Percentiles rank a stretch among this genome's conserved stretches.
These are phyloP conservation scores for Aureobasidium musti DNA, from an alignment of 2,329 filamentous ascomycete species.

Conservation along the genomic window DNA sequence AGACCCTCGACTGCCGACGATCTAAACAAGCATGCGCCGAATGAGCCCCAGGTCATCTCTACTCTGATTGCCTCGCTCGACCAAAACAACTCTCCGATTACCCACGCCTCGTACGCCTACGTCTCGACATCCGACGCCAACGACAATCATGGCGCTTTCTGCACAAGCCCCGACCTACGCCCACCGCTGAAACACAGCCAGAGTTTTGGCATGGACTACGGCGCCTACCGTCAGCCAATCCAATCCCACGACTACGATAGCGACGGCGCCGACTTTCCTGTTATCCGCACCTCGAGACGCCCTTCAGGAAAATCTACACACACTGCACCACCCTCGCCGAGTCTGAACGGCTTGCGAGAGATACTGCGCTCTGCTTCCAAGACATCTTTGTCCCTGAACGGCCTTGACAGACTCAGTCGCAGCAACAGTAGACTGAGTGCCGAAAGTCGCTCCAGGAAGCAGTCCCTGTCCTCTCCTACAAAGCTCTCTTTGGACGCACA, in stretches of 20 bases:
- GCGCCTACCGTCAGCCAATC: slow-evolving; percentile 51
- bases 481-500: slow-evolving; percentile 33
- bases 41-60: slow-evolving; percentile 60
- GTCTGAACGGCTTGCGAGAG: slow-evolving; percentile 56
- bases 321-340: slow-evolving; percentile 58
- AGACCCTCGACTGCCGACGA: slow-evolving; percentile 39
- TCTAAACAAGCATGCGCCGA: slow-evolving; percentile 35
- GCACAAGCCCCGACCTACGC: slow-evolving; percentile 2
- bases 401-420: slow-evolving; percentile 64
- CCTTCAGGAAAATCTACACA: slow-evolving; percentile 73
- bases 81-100: slow-evolving; percentile 1
- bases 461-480: slow-evolving; percentile 23
- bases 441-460: slow-evolving; percentile 39
- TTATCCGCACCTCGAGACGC: slow-evolving; percentile 78
- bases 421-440: slow-evolving; percentile 42
- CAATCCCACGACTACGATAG: slow-evolving; percentile 54
- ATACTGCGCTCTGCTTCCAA: slow-evolving; percentile 53
- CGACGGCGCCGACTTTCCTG: slow-evolving; percentile 65
- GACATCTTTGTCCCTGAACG: slow-evolving; percentile 39
- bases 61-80: slow-evolving; percentile 64
- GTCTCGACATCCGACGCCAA: slow-evolving; percentile 24
- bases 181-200: slow-evolving; percentile 25
- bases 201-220: slow-evolving; percentile 72
- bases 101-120: slow-evolving; percentile 17
- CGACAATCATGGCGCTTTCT: slow-evolving; percentile 4